Evolutionary conservation across 1,284 basidiomycete genomes (phyloP).

Genomic region (Malassezia japonica): DNA sequence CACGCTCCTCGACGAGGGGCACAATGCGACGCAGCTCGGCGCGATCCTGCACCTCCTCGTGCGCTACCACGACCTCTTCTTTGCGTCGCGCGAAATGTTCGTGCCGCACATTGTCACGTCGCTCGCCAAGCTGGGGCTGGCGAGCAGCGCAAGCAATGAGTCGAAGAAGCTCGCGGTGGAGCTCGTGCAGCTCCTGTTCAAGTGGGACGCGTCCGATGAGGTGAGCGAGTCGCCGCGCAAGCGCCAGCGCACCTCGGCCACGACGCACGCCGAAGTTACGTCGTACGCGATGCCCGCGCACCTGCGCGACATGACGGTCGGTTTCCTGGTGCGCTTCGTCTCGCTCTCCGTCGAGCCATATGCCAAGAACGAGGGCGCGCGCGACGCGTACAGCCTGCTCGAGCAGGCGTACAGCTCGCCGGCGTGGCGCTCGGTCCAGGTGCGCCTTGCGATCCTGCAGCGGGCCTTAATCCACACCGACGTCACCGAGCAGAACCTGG

Average conservation of each 20-base stretch:
- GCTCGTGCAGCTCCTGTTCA: conserved; percentile 49
- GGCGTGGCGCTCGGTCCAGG: conserved; percentile 85
- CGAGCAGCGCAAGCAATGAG: conserved; percentile 61
- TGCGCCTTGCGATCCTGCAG: conserved; percentile 59
- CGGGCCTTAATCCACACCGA: conserved; percentile 55
- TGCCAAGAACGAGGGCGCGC: conserved; percentile 54
- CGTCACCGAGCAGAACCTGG: conserved; percentile 58
- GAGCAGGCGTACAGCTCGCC: conserved; percentile 68
- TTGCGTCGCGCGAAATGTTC: conserved; percentile 82
- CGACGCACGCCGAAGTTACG: conserved; percentile 41
- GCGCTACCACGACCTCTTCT: conserved; percentile 84
- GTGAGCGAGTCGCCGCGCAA: conserved; percentile 40
- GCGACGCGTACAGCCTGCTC: conserved; percentile 70
- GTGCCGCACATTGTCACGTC: conserved; percentile 91
- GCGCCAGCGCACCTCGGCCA: conserved; percentile 51
- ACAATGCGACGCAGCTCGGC: conserved; percentile 66
- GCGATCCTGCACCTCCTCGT: conserved; percentile 87
- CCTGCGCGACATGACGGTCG: conserved; percentile 60
- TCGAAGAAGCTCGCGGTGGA: conserved; percentile 58
- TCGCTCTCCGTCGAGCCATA: conserved; percentile 64
- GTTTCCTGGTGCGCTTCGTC: conserved; percentile 79
- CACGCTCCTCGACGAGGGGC: conserved; percentile 80
- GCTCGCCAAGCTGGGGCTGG: conserved; percentile 74
- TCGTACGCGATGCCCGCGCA: conserved; percentile 35
- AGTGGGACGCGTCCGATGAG: conserved; percentile 48